phyloP scores from a whole-genome alignment of 2,329 filamentous ascomycete genomes.

The Tolypocladium paradoxum region DNA sequence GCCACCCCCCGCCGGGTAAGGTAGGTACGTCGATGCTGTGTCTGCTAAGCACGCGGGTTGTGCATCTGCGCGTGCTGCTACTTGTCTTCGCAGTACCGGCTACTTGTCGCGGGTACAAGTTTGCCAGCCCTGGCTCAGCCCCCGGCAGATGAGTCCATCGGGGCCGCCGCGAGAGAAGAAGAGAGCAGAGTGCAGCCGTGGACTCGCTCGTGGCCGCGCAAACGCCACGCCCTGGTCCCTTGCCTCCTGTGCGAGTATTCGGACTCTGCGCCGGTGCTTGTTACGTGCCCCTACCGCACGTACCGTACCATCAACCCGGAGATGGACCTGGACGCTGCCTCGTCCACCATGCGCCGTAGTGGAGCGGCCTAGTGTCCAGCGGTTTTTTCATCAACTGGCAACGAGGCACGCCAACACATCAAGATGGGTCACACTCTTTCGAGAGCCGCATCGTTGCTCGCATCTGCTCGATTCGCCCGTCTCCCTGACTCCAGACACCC shows the following conservation, averaged over 20 bases:
- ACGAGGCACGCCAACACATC: slow-evolving; percentile 86
- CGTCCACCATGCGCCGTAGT: slow-evolving; percentile 37
- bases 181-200: not conserved
- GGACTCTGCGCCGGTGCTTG: no score
- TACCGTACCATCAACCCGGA: not conserved
- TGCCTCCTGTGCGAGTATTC: no score
- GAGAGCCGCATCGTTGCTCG: slow-evolving; percentile 58
- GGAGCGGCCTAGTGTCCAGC: slow-evolving; percentile 52
- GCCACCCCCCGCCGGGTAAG: no score
- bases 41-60: not conserved
- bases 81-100: not conserved
- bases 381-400: slow-evolving; percentile 64
- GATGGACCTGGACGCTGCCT: slow-evolving; percentile 2
- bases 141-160: not conserved
- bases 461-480: slow-evolving; percentile 34
- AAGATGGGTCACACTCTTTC: slow-evolving; percentile 55
- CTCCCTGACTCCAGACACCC: slow-evolving; percentile 30
- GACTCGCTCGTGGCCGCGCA: no score
- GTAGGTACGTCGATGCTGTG: no score
- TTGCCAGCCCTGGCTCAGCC: not conserved
- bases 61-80: not conserved
- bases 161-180: not conserved
- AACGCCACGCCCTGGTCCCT: no score
- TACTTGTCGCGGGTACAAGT: not conserved
- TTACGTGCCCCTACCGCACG: not conserved